Percentiles rank a stretch among this genome's conserved stretches.
These are phyloP conservation scores for Talaromyces sp. DNA, from an alignment of 2,329 filamentous ascomycete species.

Conservation along the genomic window DNA sequence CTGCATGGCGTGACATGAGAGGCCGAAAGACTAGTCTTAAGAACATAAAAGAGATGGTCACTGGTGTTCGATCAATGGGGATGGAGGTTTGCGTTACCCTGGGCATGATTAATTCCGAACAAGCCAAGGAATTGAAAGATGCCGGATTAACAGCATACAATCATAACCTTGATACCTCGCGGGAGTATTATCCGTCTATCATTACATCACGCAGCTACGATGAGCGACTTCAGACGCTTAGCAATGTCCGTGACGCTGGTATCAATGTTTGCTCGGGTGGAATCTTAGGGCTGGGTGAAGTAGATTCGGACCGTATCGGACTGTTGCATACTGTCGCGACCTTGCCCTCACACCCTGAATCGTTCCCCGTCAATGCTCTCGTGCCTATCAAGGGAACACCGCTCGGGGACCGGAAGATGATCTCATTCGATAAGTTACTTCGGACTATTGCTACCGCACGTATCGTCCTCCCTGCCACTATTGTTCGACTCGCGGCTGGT, in stretches of 20 bases:
- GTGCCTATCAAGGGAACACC: constrained; percentile 90
- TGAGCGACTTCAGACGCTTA: constrained; percentile 73
- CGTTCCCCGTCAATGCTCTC: constrained; percentile 84
- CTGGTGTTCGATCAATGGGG: constrained; percentile 70
- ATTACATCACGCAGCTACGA: constrained; percentile 85
- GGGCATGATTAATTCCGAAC: constrained; percentile 79
- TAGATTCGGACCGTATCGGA: constrained; percentile 71
- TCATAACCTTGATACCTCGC: constrained; percentile 86
- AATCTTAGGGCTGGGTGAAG: constrained; percentile 80
- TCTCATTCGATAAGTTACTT: constrained; percentile 72
- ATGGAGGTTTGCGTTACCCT: constrained; percentile 94
- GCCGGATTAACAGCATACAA: constrained; percentile 89
- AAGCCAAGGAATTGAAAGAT: constrained; percentile 75
- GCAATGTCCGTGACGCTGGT: constrained; percentile 75
- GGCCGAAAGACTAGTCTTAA: constrained; percentile 76
- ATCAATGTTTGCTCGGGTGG: constrained; percentile 88
- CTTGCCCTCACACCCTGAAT: constrained; percentile 76
- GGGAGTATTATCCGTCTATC: constrained; percentile 81
- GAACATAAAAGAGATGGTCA: constrained; percentile 82
- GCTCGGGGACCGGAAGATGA: constrained; percentile 65
- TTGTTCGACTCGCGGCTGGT: constrained; percentile 80
- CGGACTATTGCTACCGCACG: constrained; percentile 80
- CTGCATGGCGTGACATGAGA: constrained; percentile 90
- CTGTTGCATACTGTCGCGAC: constrained; percentile 78
- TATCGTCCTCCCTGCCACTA: constrained; percentile 76